Base-by-base conservation (phyloP, 495 filamentous ascomycete species). In the Lophiostoma macrostomum region DNA sequence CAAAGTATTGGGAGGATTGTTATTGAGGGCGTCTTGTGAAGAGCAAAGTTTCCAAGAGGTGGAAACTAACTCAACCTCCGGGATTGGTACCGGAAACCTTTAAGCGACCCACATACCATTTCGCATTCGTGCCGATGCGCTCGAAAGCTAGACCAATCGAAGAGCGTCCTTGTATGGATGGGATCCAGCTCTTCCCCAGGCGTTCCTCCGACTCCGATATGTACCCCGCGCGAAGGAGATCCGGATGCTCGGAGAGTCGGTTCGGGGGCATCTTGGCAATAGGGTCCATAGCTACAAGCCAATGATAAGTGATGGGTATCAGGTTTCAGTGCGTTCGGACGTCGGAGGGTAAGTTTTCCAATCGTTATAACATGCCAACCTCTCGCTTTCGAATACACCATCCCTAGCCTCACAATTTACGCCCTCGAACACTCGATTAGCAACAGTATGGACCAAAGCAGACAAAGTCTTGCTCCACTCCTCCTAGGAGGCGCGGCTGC, bases 171-270 rank as follows among this genome's bases (percentile, higher is more conserved):
- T n/a, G n/a, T n/a, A n/a, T n/a, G n/a, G n/a, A n/a, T n/a, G n/a
- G n/a, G n/a, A n/a, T n/a, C n/a, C n/a, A n/a, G n/a, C n/a, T n/a
- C n/a, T n/a, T n/a, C 40, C 27, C 42, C 42, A 19, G 24, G 42
- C 27, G 13, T 45, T 45, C 42, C n/a, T 45, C 28, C 42, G 42
- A 45, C 42, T 32, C 42, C 42, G 45, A 37, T 31, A 8, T 25
- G 18, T 49, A 50, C 34, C 35, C 32, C 35, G 47, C 47, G 25
- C 20, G 14, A 45, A 45, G 50, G 50, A n/a, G n/a, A n/a, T n/a
- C n/a, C n/a, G 50, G 50, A 54, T 45, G 50, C 50, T 54, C 50
- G 50, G 50, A 39, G 30, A 42, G 37, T 46, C 50, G 50, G 50
- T 10, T 54, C 40, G 30, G 29, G 20, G 22, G 13, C 14, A 7